These are phyloP conservation scores for Phytophthora europaea DNA, from an alignment of 352 stramenopile species.

Conservation along the genomic window DNA sequence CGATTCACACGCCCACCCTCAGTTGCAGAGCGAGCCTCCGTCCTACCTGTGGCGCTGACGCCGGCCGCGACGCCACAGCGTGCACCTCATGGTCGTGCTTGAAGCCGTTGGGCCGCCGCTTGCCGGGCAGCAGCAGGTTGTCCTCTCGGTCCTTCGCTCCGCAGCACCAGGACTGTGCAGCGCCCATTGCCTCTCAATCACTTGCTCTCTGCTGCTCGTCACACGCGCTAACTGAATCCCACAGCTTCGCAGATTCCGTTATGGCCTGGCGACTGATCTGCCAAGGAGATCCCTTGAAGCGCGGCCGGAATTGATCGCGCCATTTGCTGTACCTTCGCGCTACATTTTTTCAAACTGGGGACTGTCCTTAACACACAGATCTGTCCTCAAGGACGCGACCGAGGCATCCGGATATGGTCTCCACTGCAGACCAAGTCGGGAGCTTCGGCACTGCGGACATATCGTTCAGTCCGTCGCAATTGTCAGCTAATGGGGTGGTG, in stretches of 20 bases:
- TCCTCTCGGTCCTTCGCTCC: conserved; percentile 49
- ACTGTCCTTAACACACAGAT: not conserved
- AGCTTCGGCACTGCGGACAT: not conserved
- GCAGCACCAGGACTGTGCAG: conserved; percentile 65
- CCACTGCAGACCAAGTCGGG: not conserved
- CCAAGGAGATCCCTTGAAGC: conserved; percentile 20
- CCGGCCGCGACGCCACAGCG: conserved; percentile 24
- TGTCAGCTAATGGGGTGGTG: not conserved
- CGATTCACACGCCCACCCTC: conserved; percentile 5
- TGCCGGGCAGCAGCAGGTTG: conserved; percentile 48
- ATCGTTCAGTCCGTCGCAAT: not conserved
- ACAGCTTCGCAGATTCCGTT: conserved; percentile 29
- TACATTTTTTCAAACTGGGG: conserved; percentile 9
- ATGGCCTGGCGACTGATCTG: conserved; percentile 22
- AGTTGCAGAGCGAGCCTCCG: not conserved
- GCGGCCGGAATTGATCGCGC: conserved; percentile 5
- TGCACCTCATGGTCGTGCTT: conserved; percentile 46
- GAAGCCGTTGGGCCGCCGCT: conserved; percentile 58
- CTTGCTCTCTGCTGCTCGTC: not conserved
- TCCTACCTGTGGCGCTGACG: conserved; percentile 51
- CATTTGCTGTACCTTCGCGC: conserved; percentile 11
- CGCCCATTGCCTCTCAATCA: conserved; percentile 43
- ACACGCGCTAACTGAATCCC: not conserved
- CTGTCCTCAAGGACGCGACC: conserved; percentile 1
- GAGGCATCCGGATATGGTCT: not conserved